These are phyloP conservation scores for Warburgia ugandensis DNA, from an alignment of 164 flowering plant genomes.

Conservation along the genomic window DNA sequence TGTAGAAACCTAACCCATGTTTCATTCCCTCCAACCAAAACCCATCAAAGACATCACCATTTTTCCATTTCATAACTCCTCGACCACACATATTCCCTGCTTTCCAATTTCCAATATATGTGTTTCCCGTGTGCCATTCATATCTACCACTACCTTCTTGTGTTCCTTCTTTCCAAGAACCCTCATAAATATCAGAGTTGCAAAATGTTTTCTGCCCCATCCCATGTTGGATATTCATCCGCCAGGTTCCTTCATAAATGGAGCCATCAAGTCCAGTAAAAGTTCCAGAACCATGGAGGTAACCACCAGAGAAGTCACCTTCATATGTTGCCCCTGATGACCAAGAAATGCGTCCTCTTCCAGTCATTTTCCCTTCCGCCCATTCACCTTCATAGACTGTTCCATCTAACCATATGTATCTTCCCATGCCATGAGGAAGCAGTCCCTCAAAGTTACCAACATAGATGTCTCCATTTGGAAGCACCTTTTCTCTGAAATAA, in stretches of 20 bases:
- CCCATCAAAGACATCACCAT: conserved; percentile 82
- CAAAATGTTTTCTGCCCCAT: conserved; percentile 53
- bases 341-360: conserved; percentile 69
- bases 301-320: conserved; percentile 80
- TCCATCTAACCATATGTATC: conserved; percentile 77
- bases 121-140: conserved; percentile 57
- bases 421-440: conserved; percentile 76
- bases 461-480: conserved; percentile 70
- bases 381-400: conserved; percentile 77
- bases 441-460: conserved; percentile 44
- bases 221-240: conserved; percentile 76
- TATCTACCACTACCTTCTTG: conserved; percentile 75
- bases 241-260: conserved; percentile 64
- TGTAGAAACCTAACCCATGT: conserved; percentile 75
- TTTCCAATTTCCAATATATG: conserved; percentile 78
- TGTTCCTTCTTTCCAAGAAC: conserved; percentile 84
- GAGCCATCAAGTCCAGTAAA: conserved; percentile 43
- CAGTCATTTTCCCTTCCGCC: conserved; percentile 77
- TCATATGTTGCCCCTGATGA: conserved; percentile 59
- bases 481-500: conserved; percentile 17
- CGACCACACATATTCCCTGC: conserved; percentile 77
- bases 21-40: conserved; percentile 71
- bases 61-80: conserved; percentile 74
- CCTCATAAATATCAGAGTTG: conserved; percentile 77
- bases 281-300: conserved; percentile 69